These are phyloP conservation scores for Syzygium malaccense DNA, from an alignment of 441 rosid genomes.

Conservation along the genomic window DNA sequence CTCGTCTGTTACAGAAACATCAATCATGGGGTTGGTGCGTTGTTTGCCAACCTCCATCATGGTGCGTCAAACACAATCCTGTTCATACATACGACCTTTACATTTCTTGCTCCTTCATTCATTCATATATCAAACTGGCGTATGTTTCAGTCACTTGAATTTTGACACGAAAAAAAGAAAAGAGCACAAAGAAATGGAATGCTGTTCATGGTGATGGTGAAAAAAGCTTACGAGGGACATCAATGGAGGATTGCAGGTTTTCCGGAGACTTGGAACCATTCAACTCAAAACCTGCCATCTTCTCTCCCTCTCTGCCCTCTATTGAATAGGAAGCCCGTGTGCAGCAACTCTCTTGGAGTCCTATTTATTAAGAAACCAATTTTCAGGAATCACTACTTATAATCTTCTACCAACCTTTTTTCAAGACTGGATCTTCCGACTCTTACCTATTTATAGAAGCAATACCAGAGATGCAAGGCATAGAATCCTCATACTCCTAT, in stretches of 20 bases:
- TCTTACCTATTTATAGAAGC: neutral
- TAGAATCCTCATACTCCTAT: neutral
- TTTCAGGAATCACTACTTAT: neutral
- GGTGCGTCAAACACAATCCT: neutral
- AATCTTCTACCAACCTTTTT: neutral
- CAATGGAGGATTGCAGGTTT: neutral
- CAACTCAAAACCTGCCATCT: neutral
- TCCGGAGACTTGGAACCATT: neutral
- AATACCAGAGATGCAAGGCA: neutral
- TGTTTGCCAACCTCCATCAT: neutral
- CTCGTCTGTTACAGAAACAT: neutral
- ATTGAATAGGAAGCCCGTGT: neutral
- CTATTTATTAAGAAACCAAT: too few relatives aligned
- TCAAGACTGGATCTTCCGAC: neutral
- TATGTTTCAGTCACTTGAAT: neutral
- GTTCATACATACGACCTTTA: neutral
- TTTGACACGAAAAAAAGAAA: neutral
- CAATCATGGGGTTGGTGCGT: neutral
- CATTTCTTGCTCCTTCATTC: neutral
- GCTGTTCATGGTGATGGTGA: neutral
- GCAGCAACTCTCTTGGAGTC: neutral
- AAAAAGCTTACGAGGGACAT: neutral
- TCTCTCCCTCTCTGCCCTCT: neutral
- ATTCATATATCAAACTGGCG: neutral
- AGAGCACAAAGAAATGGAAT: neutral